phyloP scores from a whole-genome alignment of 2,329 filamentous ascomycete species.

The Domatiomyces globalis region DNA sequence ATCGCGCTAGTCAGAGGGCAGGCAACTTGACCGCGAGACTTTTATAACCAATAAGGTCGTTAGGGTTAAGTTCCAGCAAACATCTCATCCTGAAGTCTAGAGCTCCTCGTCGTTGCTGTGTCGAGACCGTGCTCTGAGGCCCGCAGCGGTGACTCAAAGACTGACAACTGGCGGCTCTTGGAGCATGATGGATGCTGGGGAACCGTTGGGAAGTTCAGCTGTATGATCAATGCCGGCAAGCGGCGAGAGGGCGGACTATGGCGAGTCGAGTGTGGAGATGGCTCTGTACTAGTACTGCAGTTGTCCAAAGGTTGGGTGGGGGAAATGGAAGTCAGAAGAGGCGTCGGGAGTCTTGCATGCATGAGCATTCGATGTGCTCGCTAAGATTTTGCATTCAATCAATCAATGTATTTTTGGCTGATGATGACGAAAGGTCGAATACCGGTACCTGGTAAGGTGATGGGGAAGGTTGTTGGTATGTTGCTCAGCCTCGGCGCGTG shows the following conservation, averaged over 20 bases:
- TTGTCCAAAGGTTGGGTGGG: not conserved
- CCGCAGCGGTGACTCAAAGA: constrained; percentile 41
- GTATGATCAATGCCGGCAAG: constrained; percentile 31
- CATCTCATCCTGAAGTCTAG: constrained; percentile 39
- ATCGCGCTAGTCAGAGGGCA: constrained; percentile 51
- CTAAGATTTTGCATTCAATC: not conserved
- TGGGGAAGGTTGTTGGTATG: not conserved
- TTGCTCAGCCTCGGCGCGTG: not conserved
- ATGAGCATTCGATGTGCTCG: not conserved
- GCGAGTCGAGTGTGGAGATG: not conserved
- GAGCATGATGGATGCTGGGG: constrained; percentile 57
- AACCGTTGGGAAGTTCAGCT: constrained; percentile 67
- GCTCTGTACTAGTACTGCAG: not conserved
- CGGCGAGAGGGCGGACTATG: not conserved
- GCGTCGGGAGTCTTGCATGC: not conserved
- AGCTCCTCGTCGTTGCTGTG: constrained; percentile 25
- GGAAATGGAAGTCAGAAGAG: not conserved
- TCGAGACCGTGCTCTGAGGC: constrained; percentile 44
- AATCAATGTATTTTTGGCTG: not conserved
- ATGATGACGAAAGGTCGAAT: not conserved
- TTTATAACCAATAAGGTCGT: constrained; percentile 52
- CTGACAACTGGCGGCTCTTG: constrained; percentile 20
- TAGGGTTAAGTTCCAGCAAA: constrained; percentile 96
- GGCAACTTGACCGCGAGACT: constrained; percentile 63
- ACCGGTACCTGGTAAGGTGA: not conserved